phyloP scores from a whole-genome alignment of 202 grass and related monocot species.

The Elaeis oleifera region DNA sequence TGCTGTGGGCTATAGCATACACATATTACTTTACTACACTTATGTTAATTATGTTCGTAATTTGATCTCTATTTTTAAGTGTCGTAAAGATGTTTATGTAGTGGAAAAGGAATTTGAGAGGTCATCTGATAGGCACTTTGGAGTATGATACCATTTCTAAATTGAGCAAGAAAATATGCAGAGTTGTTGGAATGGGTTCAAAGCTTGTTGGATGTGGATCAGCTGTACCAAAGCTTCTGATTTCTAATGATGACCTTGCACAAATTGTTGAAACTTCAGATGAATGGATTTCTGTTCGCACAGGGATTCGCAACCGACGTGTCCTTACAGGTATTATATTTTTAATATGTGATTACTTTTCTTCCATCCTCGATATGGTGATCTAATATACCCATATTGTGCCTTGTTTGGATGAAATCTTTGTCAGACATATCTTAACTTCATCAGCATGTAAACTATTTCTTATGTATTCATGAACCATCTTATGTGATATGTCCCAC shows the following conservation, averaged over 20 bases:
- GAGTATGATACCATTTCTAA: too few species aligned
- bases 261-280: conserved; percentile 92
- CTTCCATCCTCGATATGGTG: not conserved
- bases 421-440: too few species aligned
- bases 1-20: too few species aligned
- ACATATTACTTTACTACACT: too few species aligned
- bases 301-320: conserved; percentile 80
- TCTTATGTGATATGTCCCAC: too few species aligned
- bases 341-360: not conserved
- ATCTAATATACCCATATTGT: too few species aligned
- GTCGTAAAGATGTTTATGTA: not conserved
- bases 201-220: conserved; percentile 81
- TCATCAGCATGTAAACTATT: too few species aligned
- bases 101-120: not conserved
- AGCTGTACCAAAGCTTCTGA: conserved; percentile 44
- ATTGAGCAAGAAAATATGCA: conserved; percentile 13
- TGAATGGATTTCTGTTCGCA: conserved; percentile 88
- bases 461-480: too few species aligned
- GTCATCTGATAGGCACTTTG: not conserved
- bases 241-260: conserved; percentile 90
- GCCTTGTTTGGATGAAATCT: too few species aligned
- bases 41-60: too few species aligned
- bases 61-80: too few species aligned
- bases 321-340: conserved; percentile 65
- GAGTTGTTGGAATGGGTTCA: conserved; percentile 46